Percentiles rank a stretch among this genome's conserved stretches.
These are phyloP conservation scores for Aotearoamyces nothofagi DNA, from an alignment of 2,329 filamentous ascomycete species.

Conservation along the genomic window DNA sequence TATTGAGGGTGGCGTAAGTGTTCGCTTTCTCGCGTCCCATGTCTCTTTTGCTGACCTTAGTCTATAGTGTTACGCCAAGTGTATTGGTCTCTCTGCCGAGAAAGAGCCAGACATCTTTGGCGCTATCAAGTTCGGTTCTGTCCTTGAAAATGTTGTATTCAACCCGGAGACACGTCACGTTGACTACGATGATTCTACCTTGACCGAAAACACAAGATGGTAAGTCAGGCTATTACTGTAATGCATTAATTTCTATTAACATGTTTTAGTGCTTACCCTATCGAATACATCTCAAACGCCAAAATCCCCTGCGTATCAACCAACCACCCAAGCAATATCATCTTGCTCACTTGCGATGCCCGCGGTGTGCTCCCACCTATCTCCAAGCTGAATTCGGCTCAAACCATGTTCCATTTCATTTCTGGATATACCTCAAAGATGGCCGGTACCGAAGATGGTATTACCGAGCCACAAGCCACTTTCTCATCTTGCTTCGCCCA, in stretches of 20 bases:
- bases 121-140: conserved; percentile 92
- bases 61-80: conserved; percentile 81
- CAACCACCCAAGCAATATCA: conserved; percentile 90
- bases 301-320: conserved; percentile 90
- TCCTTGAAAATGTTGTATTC: conserved; percentile 98
- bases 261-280: conserved; percentile 63
- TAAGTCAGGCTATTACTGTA: conserved; percentile 11
- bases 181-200: conserved; percentile 86
- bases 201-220: conserved; percentile 96
- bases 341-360: conserved; percentile 94
- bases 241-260: conserved; percentile 6
- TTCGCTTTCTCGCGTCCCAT: background rate
- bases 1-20: conserved; percentile 70
- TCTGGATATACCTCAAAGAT: conserved; percentile 99
- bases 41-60: background rate
- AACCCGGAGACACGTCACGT: conserved; percentile 78
- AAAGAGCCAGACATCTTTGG: conserved; percentile 98
- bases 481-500: conserved; percentile 99
- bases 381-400: conserved; percentile 84
- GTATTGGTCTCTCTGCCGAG: conserved; percentile 89
- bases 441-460: conserved; percentile 94
- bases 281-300: conserved; percentile 97
- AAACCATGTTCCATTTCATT: conserved; percentile 99
- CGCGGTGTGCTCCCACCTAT: conserved; percentile 95
- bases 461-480: conserved; percentile 93